Evolutionary conservation across 768 basidiomycete species (phyloP).

Genomic region (Floccularia luteovirens): DNA sequence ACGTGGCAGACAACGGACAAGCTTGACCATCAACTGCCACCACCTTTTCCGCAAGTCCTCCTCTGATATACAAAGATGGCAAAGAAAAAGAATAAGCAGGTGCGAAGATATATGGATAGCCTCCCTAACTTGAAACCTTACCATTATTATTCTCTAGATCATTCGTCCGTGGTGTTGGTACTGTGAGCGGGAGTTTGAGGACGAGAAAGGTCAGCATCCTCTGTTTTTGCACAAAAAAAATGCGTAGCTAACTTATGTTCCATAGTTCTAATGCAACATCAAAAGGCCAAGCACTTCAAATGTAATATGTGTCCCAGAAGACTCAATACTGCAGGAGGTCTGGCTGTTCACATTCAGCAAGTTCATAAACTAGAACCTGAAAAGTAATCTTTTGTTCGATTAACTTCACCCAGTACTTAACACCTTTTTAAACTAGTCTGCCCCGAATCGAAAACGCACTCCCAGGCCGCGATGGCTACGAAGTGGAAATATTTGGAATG

Average conservation of each 20-base stretch:
- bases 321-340: constrained; percentile 94
- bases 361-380: constrained; percentile 99
- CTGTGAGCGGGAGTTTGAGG: constrained; percentile 98
- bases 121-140: background rate
- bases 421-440: constrained; percentile 30
- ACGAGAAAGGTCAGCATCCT: constrained; percentile 79
- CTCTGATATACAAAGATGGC: too few relatives aligned
- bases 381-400: constrained; percentile 39
- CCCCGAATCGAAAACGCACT: constrained; percentile 95
- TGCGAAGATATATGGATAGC: constrained; percentile 11
- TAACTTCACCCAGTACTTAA: background rate
- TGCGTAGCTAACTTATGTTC: background rate
- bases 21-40: too few relatives aligned
- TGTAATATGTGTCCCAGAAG: constrained; percentile 93
- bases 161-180: constrained; percentile 98
- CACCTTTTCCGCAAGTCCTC: too few relatives aligned
- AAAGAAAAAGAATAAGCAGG: constrained; percentile 59
- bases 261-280: constrained; percentile 95
- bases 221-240: background rate
- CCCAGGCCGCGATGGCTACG: constrained; percentile 94
- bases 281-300: constrained; percentile 99
- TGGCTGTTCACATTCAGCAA: constrained; percentile 97
- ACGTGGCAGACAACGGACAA: too few relatives aligned
- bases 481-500: constrained; percentile 99
- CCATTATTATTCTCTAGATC: constrained; percentile 33